Evolutionary conservation across 345 rosid genomes (phyloP).

Genomic region (Eutrema heterophyllum): DNA sequence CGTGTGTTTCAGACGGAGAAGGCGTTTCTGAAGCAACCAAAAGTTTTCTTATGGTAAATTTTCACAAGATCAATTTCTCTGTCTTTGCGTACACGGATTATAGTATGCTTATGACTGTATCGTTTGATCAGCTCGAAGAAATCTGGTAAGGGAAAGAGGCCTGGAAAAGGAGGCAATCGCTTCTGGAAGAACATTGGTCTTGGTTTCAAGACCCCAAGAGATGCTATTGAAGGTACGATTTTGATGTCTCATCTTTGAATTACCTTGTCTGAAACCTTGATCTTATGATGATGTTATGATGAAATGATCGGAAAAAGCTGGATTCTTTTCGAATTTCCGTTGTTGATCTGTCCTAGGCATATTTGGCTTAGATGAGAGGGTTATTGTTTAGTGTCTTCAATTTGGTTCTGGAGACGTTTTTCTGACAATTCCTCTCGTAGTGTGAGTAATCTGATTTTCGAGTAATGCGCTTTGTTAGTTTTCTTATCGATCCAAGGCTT

Average conservation of each 20-base stretch:
- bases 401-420: neutral
- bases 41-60: conserved; percentile 55
- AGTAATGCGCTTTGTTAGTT: neutral
- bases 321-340: neutral
- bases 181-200: conserved; percentile 75
- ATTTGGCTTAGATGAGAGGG: neutral
- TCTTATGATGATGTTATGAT: neutral
- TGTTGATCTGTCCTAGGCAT: neutral
- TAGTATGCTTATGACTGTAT: neutral
- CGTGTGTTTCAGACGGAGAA: conserved; percentile 50
- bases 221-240: conserved; percentile 60
- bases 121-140: conserved; percentile 53
- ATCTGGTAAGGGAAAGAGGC: conserved; percentile 73
- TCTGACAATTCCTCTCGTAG: neutral
- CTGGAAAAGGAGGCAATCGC: conserved; percentile 80
- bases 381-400: neutral
- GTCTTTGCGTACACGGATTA: neutral
- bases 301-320: neutral
- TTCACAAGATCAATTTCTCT: neutral
- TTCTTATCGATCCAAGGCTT: neutral
- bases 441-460: neutral
- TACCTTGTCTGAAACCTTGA: neutral
- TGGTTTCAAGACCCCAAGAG: conserved; percentile 87
- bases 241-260: neutral
- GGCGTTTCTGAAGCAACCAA: conserved; percentile 72